Base-by-base conservation (phyloP, 805 yeast species). In the Vanderwaltozyma verrucispora region DNA sequence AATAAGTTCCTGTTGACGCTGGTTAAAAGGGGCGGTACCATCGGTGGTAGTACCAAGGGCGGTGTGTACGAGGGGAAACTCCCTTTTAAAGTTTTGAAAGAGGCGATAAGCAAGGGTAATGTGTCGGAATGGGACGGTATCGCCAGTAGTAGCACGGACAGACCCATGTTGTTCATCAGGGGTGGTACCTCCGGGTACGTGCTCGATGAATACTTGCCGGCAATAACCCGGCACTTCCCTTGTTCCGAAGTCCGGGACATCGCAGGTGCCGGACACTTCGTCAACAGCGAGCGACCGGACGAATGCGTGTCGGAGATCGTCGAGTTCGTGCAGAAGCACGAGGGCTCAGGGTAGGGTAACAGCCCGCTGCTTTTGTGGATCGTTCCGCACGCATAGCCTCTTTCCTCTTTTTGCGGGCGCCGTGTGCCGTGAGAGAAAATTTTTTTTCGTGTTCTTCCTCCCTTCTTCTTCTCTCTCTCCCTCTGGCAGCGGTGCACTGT, bases 241-340 rank as follows among this genome's bases (percentile, higher is more conserved):
- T 64, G 67, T 19, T 86, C 86, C 51, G 82, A 75, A 42, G 61
- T 83, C 12, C 66, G 72, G 32, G 95, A 82, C 51, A 64, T 92
- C 18, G 79, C 84, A 15, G 40, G 40, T 9, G 74, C 88, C 0
- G 96, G 96, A 2, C 98, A 89, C 59, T 89, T 96, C 95, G 73
- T 88, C 13, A 85, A 85, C 46, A 75, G 85, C 29, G 96, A 89
- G 53, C 80, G 80, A 47, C 95, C 97, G 1, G 49, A 64, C 7
- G 94, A 80, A 51, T 86, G 89, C 45, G 64, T 84, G 18, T 73
- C 68, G 3, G 60, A 63, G 6, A 74, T 83, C 13, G 68, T 66
- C 21, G 80, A 79, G 21, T 88, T 77, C 61, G 67, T 85, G 5
- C 75, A 74, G 30, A 55, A n/a, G n/a, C n/a, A n/a, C n/a, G n/a